A percentile compares a stretch with the other conserved stretches of the same genome.
Conservation (phyloP, 83 land plant genomes). For the Picea abies region DNA sequence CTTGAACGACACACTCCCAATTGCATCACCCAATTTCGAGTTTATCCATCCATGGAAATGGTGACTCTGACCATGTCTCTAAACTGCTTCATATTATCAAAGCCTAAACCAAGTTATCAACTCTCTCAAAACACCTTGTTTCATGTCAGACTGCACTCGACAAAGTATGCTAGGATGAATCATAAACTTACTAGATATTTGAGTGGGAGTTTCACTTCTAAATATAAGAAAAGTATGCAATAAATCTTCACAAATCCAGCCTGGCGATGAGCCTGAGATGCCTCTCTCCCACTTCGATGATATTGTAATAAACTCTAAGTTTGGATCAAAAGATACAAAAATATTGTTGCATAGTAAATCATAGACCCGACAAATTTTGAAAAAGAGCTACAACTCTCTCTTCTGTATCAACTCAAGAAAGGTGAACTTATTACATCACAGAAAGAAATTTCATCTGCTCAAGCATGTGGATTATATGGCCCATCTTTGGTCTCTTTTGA, state of each 20-base stretch:
- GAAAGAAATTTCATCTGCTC: constrained; percentile 57
- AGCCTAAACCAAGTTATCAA: too few relatives aligned
- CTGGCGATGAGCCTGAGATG: neutral
- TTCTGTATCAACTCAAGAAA: constrained; percentile 3
- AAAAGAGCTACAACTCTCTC: neutral
- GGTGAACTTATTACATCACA: constrained; percentile 28
- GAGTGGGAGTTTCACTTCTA: neutral
- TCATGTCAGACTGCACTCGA: too few relatives aligned
- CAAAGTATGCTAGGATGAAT: too few relatives aligned
- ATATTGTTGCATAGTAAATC: too few relatives aligned
- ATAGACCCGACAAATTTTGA: too few relatives aligned
- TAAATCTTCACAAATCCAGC: neutral
- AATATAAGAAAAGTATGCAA: neutral
- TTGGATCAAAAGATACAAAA: constrained; percentile 7
- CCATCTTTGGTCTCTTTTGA: constrained; percentile 62
- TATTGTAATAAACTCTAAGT: constrained; percentile 7
- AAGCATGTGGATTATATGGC: constrained; percentile 64
- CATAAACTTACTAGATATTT: too few relatives aligned
- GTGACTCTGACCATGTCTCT: neutral
- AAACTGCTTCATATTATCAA: too few relatives aligned
- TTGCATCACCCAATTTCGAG: neutral
- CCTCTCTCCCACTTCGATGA: constrained; percentile 18
- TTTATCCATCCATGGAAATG: neutral
- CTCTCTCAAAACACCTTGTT: too few relatives aligned
- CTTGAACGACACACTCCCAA: neutral